Evolutionary conservation across 306 rosid species (phyloP).

Genomic region (Pyrus pyrifolia): DNA sequence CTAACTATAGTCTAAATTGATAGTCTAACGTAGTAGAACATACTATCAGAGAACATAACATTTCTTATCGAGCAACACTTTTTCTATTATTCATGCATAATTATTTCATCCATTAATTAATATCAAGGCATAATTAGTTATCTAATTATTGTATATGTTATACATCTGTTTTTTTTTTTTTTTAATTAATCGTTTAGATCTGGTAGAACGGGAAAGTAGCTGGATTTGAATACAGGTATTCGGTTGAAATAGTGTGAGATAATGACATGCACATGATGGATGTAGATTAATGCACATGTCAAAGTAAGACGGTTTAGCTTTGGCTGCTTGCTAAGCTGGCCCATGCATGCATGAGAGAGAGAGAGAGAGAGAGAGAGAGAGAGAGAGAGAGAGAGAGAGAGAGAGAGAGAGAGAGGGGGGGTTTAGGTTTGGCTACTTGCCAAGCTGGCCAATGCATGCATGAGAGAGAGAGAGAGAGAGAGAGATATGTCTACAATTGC

Average conservation of each 20-base stretch:
- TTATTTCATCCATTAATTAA: not conserved
- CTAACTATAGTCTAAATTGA: too few species aligned
- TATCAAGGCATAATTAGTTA: not conserved
- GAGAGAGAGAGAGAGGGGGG: not conserved
- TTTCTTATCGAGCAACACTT: too few species aligned
- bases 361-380: not conserved
- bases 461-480: not conserved
- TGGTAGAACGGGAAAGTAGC: not conserved
- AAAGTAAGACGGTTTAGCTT: constrained; percentile 1
- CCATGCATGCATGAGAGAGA: constrained; percentile 3
- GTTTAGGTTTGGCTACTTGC: constrained; percentile 11
- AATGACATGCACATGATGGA: not conserved
- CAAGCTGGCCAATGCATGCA: constrained; percentile 6
- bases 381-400: not conserved
- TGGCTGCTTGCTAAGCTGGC: constrained; percentile 17
- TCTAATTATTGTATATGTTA: not conserved
- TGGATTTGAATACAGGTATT: not conserved
- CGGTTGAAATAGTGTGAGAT: not conserved
- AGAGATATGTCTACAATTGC: not conserved
- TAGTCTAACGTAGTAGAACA: too few species aligned
- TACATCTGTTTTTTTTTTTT: not conserved
- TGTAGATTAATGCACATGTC: constrained; percentile 19
- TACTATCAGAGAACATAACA: too few species aligned
- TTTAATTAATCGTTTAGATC: not conserved
- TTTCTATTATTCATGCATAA: too few species aligned